Evolutionary conservation across 805 yeast species (phyloP).

Genomic region (Ascoidea rubescens): DNA sequence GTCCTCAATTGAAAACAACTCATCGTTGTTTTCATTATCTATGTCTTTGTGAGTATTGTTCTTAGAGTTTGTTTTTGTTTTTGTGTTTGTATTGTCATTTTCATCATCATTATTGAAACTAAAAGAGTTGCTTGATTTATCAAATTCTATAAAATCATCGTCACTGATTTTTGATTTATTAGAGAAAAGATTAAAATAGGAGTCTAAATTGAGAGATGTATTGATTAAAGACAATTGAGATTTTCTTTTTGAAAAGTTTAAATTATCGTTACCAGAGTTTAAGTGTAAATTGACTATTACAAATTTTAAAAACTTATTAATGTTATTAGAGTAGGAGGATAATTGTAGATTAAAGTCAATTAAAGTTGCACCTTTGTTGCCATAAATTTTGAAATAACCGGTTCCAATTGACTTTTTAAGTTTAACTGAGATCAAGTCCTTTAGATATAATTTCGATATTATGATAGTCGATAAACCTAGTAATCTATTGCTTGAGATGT

Average conservation of each 20-base stretch:
- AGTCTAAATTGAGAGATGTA: conserved; percentile 16
- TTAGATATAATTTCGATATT: conserved; percentile 20
- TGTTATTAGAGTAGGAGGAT: background rate
- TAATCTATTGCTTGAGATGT: conserved; percentile 31
- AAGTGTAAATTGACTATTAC: conserved; percentile 38
- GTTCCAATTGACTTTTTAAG: conserved; percentile 35
- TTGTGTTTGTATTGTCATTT: too few species aligned
- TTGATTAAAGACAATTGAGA: conserved; percentile 30
- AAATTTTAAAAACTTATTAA: conserved; percentile 15
- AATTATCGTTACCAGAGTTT: conserved; percentile 32
- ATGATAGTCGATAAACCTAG: conserved; percentile 38
- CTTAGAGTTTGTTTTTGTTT: too few species aligned
- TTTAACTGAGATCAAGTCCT: conserved; percentile 24
- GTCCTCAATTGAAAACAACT: conserved; percentile 18
- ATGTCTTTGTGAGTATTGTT: conserved; percentile 8
- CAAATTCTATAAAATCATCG: background rate
- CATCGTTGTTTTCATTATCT: conserved; percentile 13
- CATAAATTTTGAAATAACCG: conserved; percentile 43
- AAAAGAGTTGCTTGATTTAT: background rate
- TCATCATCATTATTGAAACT: background rate
- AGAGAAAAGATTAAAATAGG: conserved; percentile 1
- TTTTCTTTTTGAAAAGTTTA: conserved; percentile 23
- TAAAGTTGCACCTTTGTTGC: conserved; percentile 46
- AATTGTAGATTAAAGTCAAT: conserved; percentile 22
- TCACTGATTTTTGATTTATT: background rate